Conservation (phyloP, 2,329 filamentous ascomycete species). For the Exophiala viscosa region DNA sequence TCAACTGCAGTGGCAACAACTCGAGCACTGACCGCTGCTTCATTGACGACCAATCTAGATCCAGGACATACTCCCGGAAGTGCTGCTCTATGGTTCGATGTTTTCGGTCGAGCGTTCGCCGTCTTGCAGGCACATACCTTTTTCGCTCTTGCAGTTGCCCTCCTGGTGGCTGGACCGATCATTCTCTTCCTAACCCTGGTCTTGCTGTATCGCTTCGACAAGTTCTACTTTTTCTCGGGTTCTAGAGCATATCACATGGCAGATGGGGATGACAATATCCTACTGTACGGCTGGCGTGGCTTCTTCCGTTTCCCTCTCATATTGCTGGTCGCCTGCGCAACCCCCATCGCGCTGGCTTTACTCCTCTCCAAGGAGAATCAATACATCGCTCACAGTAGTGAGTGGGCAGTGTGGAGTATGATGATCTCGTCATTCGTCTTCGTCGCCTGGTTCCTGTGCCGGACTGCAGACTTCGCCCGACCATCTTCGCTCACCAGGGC, state of each 20-base stretch:
- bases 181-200: slow-evolving; percentile 66
- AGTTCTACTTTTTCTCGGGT: slow-evolving; percentile 81
- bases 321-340: slow-evolving; percentile 61
- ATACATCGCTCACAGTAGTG: slow-evolving; percentile 83
- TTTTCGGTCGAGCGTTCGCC: slow-evolving; percentile 76
- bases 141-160: slow-evolving; percentile 80
- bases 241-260: slow-evolving; percentile 59
- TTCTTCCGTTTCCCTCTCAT: slow-evolving; percentile 80
- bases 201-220: slow-evolving; percentile 66
- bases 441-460: slow-evolving; percentile 75
- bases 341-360: slow-evolving; percentile 70
- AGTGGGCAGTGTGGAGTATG: slow-evolving; percentile 86
- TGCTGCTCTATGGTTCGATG: slow-evolving; percentile 83
- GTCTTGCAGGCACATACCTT: slow-evolving; percentile 76
- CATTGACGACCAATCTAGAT: slow-evolving; percentile 29
- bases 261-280: slow-evolving; percentile 57
- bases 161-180: slow-evolving; percentile 76
- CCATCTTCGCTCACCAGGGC: slow-evolving; percentile 82
- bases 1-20: slow-evolving; percentile 75
- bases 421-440: slow-evolving; percentile 77
- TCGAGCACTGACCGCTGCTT: slow-evolving; percentile 65
- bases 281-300: slow-evolving; percentile 72
- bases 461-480: slow-evolving; percentile 71
- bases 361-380: slow-evolving; percentile 81
- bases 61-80: slow-evolving; percentile 31